These are phyloP conservation scores for Priceomyces castillae DNA, from an alignment of 805 yeast genomes.

Conservation along the genomic window DNA sequence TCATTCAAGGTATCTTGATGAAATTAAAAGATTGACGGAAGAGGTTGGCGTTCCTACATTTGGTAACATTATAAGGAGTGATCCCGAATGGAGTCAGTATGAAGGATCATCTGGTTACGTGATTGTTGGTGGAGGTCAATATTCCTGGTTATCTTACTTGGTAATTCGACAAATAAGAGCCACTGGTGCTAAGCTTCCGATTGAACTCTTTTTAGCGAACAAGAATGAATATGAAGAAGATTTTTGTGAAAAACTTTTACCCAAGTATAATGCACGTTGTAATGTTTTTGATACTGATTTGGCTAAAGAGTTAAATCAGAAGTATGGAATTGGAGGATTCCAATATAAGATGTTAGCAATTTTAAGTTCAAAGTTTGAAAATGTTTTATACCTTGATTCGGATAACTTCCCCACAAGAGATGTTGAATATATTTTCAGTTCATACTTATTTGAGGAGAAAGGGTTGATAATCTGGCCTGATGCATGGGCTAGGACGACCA, in stretches of 20 bases:
- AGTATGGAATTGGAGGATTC: conserved; percentile 39
- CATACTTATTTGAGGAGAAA: conserved; percentile 43
- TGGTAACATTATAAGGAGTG: conserved; percentile 28
- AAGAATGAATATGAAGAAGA: conserved; percentile 43
- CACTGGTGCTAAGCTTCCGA: conserved; percentile 45
- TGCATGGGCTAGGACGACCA: conserved; percentile 66
- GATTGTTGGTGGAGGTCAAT: conserved; percentile 53
- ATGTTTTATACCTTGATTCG: conserved; percentile 48
- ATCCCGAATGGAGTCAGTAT: conserved; percentile 40
- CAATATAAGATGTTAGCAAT: conserved; percentile 58
- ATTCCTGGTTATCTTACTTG: conserved; percentile 48
- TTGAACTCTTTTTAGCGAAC: conserved; percentile 49
- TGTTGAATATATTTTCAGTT: conserved; percentile 46
- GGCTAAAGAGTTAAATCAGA: conserved; percentile 11
- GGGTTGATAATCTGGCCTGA: conserved; percentile 66
- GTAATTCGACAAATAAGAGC: conserved; percentile 47
- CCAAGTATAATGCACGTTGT: conserved; percentile 46
- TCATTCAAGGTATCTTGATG: conserved; percentile 36
- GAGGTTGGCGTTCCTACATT: conserved; percentile 30
- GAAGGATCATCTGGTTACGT: conserved; percentile 39
- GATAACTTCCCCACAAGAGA: conserved; percentile 47
- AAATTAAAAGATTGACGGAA: conserved; percentile 26
- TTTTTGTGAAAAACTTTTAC: conserved; percentile 45
- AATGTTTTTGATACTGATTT: conserved; percentile 36
- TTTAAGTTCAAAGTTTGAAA: conserved; percentile 55